Conservation (phyloP, 257 asterid species). For the Rhazya stricta region DNA sequence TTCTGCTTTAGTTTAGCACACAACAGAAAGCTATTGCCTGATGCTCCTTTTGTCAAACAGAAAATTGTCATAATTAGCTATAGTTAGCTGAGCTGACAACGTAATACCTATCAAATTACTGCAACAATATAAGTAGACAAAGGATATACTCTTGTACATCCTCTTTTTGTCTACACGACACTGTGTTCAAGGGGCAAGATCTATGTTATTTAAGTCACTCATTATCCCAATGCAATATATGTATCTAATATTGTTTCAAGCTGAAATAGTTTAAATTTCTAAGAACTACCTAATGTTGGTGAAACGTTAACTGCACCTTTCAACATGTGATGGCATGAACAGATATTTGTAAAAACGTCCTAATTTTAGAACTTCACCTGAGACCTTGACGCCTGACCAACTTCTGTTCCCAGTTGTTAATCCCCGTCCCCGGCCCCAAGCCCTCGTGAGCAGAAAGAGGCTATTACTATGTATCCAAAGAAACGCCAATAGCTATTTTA, state of each 20-base stretch:
- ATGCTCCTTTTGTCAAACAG: background rate
- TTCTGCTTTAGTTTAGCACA: background rate
- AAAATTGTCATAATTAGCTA: background rate
- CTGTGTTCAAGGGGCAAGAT: background rate
- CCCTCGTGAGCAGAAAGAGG: background rate
- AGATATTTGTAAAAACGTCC: background rate
- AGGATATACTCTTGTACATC: background rate
- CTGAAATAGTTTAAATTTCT: background rate
- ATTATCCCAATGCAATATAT: too few relatives aligned
- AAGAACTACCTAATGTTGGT: background rate
- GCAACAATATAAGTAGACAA: background rate
- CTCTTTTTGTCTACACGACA: background rate
- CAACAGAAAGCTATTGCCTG: background rate
- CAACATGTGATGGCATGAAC: background rate
- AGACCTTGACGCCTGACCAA: background rate
- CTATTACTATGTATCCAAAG: background rate
- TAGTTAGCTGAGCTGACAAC: background rate
- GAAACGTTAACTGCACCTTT: background rate
- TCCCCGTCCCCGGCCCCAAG: background rate
- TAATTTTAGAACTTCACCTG: background rate
- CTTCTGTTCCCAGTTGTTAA: background rate
- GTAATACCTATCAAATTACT: background rate
- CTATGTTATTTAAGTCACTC: background rate
- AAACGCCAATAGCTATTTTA: background rate
- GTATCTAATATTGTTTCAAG: background rate